phyloP scores from a whole-genome alignment of 257 asterid species.

The Forsythia viridissima region DNA sequence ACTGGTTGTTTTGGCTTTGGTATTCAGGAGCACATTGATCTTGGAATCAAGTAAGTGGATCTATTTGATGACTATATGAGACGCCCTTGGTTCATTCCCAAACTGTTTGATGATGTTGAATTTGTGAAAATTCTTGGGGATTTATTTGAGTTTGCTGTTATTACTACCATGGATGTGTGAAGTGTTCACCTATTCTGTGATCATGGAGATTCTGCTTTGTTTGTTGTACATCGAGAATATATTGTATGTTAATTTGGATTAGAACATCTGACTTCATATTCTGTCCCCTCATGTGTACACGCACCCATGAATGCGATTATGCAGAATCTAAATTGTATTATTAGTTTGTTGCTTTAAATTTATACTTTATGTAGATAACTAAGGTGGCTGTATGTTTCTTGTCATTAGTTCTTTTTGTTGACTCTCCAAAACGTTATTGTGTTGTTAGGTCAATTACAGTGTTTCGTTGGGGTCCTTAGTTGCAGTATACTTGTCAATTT shows the following conservation, averaged over 20 bases:
- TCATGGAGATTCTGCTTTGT: not conserved
- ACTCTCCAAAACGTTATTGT: no score
- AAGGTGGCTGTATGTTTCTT: no score
- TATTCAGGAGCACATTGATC: slow-evolving; percentile 29
- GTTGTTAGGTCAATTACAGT: no score
- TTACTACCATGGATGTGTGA: not conserved
- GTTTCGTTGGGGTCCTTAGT: no score
- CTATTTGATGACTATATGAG: no score
- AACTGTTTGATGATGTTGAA: not conserved
- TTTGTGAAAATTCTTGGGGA: not conserved
- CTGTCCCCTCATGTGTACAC: no score
- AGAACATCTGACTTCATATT: not conserved
- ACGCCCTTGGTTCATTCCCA: not conserved
- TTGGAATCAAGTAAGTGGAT: slow-evolving; percentile 25
- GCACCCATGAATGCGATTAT: not conserved
- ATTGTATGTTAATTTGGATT: not conserved
- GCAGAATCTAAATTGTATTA: not conserved
- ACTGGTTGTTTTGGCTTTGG: slow-evolving; percentile 28
- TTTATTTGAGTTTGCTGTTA: not conserved
- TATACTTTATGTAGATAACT: not conserved
- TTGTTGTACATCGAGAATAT: not conserved
- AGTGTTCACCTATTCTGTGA: not conserved
- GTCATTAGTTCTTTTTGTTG: no score
- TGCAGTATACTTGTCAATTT: no score
- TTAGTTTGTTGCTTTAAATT: not conserved